Evolutionary conservation across 176 grass and related monocot species (phyloP).

Genomic region (Puya raimondii): DNA sequence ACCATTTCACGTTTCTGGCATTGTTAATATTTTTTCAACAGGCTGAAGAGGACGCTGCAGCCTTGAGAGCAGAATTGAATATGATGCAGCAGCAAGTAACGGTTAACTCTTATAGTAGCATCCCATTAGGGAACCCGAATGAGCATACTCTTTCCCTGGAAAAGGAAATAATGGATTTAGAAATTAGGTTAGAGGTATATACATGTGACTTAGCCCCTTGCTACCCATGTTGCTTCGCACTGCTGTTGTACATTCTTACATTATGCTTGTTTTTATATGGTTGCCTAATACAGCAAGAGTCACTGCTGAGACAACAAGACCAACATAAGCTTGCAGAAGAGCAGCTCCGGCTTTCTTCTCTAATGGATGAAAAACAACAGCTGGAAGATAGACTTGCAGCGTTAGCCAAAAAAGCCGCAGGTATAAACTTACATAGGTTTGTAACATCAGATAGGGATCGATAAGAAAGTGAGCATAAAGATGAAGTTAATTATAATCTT

Average conservation of each 20-base stretch:
- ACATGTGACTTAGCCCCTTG: constrained; percentile 2
- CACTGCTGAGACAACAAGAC: constrained; percentile 55
- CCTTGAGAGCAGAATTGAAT: constrained; percentile 87
- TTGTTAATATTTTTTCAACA: constrained; percentile 6
- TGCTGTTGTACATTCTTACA: constrained; percentile 9
- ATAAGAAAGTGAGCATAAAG: not conserved
- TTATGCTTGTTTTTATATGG: constrained; percentile 10
- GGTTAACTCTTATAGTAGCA: constrained; percentile 47
- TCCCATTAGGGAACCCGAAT: constrained; percentile 40
- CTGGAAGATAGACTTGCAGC: constrained; percentile 62
- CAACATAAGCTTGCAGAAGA: constrained; percentile 72
- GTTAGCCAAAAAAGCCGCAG: constrained; percentile 76
- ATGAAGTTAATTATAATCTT: not conserved
- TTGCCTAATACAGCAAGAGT: constrained; percentile 43
- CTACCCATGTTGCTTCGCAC: not conserved
- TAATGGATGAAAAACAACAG: constrained; percentile 59
- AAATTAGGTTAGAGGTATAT: constrained; percentile 53
- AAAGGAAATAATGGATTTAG: constrained; percentile 86
- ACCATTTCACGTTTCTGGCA: constrained; percentile 17
- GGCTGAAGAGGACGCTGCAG: constrained; percentile 89
- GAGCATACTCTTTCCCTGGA: constrained; percentile 56
- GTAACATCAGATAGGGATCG: not conserved
- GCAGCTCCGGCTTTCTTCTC: constrained; percentile 39
- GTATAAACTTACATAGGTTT: constrained; percentile 19
- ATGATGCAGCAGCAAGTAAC: constrained; percentile 69